Conservation (phyloP, 225 moss, liverwort and hornwort species). For the Straminergon stramineum region DNA sequence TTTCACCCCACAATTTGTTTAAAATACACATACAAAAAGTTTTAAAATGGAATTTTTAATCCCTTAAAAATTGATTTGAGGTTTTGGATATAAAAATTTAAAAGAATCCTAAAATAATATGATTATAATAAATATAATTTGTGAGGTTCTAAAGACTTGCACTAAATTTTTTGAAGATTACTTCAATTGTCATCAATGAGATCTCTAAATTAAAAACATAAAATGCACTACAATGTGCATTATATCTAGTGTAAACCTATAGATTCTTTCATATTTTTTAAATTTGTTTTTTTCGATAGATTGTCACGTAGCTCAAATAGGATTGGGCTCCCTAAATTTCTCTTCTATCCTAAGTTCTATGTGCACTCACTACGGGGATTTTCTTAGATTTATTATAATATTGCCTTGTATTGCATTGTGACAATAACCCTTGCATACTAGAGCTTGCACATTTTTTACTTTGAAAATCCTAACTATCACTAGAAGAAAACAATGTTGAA, state of each 20-base stretch:
- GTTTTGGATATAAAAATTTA: neutral
- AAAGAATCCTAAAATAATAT: neutral
- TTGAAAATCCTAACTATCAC: neutral
- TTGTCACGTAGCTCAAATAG: too few species aligned
- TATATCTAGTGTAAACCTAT: neutral
- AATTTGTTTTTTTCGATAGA: neutral
- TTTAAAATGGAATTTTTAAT: neutral
- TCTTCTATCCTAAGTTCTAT: neutral
- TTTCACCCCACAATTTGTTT: too few species aligned
- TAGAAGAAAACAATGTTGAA: too few species aligned
- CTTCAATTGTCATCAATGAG: neutral
- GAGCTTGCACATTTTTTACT: neutral
- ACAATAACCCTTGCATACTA: neutral
- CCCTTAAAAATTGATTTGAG: neutral
- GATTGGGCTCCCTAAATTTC: rapidly evolving
- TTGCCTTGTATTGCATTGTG: neutral
- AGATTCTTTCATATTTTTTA: neutral
- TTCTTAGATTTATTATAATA: neutral
- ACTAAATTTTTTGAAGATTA: neutral
- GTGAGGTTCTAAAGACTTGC: rapidly evolving
- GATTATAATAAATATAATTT: neutral
- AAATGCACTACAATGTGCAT: rapidly evolving
- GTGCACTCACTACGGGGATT: neutral
- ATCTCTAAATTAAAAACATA: neutral
- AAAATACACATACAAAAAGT: neutral